Evolutionary conservation across 78 protist species (phyloP), one percentile per base, ranked within the genome.

Genomic region (Bodo saltans): DNA sequence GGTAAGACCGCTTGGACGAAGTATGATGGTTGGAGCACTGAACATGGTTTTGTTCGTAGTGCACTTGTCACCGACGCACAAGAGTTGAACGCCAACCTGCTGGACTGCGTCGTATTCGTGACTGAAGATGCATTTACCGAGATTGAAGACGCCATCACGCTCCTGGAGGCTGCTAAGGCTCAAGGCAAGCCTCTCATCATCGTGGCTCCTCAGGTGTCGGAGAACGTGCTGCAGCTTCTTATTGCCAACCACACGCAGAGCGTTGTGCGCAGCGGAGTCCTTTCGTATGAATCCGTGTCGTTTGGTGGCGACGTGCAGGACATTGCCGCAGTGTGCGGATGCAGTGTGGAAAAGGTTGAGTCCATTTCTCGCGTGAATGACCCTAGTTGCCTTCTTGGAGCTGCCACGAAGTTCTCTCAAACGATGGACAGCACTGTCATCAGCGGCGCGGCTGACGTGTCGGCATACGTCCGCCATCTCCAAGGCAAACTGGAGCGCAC

Each of bases 1-100:
- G 42, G 94, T 34, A 78, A 87, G 38, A 93, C 94, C 88, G 98
- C 93, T 79, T 93, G 97, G 42, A 98, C 97, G 74, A 76, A 90
- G 53, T 88, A 93, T 74, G 99, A 96, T 84, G 99, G 99, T 67
- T 92, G 97, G 97, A 90, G 88, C 85, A 95, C 97, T 30, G 98
- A 96, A 83, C 95, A 96, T 39, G 99, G 99, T 68, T 94, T 72
- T 89, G 85, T 95, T 74, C 91, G 96, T 17, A 96, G 96, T 78
- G 92, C 92, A 90, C 96, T 98, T 85, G 74, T 95, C 85, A 96
- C 93, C 69, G 91, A 97, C 79, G 41, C 83, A 33, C 93, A 93
- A 88, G 75, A 76, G 12, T 94, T 87, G 86, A 89, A 78, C 27
- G 73, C 60, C 84, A 96, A 88, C 79, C 78, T 90, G 26, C 95